Evolutionary conservation across 2,329 filamentous ascomycete genomes (phyloP).

Genomic region (Alternaria consortialis): DNA sequence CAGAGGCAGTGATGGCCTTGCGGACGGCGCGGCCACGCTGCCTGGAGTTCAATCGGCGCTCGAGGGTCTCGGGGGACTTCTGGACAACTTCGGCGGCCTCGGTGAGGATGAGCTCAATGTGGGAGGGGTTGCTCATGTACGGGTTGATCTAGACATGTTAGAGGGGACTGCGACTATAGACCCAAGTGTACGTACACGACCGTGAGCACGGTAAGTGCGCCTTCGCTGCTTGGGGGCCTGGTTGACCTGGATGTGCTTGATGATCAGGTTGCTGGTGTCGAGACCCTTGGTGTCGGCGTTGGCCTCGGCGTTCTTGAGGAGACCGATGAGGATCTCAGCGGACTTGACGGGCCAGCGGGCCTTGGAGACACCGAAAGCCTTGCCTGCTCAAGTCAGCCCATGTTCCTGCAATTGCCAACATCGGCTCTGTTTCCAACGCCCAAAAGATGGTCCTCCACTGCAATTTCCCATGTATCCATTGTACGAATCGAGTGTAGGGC

Average conservation of each 20-base stretch:
- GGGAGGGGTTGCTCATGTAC: conserved; percentile 99
- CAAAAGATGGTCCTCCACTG: neutral
- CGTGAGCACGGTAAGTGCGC: conserved; percentile 99
- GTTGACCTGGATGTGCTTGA: conserved; percentile 99
- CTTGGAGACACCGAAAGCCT: conserved; percentile 97
- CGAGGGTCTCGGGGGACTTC: conserved; percentile 78
- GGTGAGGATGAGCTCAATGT: conserved; percentile 99
- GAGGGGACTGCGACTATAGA: conserved; percentile 3
- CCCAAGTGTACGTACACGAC: conserved; percentile 80
- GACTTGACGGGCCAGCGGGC: conserved; percentile 99
- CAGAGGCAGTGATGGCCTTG: conserved; percentile 68
- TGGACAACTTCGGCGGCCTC: conserved; percentile 95
- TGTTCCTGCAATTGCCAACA: conserved; percentile 13
- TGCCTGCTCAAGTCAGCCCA: conserved; percentile 69
- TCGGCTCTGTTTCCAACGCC: neutral
- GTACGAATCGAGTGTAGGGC: conserved; percentile 13
- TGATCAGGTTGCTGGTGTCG: conserved; percentile 92
- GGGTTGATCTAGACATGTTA: conserved; percentile 84
- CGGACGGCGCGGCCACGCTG: conserved; percentile 80
- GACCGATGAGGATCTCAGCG: conserved; percentile 94
- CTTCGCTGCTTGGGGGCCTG: conserved; percentile 99
- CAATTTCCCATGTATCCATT: conserved; percentile 1
- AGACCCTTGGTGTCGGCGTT: conserved; percentile 60
- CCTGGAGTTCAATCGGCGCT: conserved; percentile 83
- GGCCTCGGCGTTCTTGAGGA: conserved; percentile 68